Evolutionary conservation across 1,284 basidiomycete genomes (phyloP).

Genomic region (Ganoderma boninense): DNA sequence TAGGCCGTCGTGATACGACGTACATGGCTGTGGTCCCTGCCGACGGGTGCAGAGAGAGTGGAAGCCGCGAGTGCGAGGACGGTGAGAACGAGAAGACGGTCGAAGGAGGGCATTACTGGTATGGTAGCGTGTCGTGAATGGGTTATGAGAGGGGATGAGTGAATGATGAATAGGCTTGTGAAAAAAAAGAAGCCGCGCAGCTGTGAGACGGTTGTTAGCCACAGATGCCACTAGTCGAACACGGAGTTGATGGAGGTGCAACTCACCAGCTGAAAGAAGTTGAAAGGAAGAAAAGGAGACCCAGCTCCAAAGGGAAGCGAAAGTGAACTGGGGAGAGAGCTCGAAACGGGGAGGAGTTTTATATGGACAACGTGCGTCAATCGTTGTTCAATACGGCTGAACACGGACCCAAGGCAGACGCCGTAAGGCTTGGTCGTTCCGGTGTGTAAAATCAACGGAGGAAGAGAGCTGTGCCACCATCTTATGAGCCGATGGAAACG

Average conservation of each 20-base stretch:
- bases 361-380: neutral
- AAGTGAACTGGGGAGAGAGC: neutral
- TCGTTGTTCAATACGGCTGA: too few species aligned
- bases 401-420: too few species aligned
- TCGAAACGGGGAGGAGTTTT: neutral
- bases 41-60: neutral
- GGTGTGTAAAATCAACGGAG: too few species aligned
- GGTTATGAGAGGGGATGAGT: neutral
- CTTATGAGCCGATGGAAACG: too few species aligned
- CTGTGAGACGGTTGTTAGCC: neutral
- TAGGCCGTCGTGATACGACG: neutral
- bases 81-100: neutral
- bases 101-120: neutral
- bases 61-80: neutral
- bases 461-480: too few species aligned
- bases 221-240: neutral
- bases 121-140: neutral
- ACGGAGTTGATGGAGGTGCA: too few species aligned
- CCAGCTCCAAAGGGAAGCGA: neutral
- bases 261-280: constrained; percentile 3
- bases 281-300: neutral
- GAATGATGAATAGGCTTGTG: neutral
- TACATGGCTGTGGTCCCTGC: neutral
- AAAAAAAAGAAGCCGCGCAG: constrained; percentile 5
- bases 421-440: too few species aligned